These are phyloP conservation scores for Pachyrhizus erosus DNA, from an alignment of 306 rosid genomes.

Conservation along the genomic window DNA sequence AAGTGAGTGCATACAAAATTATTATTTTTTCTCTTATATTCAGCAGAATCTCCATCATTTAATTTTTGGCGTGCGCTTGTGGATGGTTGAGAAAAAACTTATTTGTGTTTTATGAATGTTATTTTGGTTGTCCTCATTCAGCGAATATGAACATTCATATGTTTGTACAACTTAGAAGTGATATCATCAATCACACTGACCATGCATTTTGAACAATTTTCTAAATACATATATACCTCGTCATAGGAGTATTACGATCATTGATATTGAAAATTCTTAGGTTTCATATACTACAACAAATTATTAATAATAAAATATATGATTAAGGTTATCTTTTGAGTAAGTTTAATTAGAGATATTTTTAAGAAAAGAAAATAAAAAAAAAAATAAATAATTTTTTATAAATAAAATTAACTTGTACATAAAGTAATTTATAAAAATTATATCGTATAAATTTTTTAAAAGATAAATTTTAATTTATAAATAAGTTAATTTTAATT, in stretches of 20 bases:
- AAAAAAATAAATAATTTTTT: no score
- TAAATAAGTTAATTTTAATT: no score
- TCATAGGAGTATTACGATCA: neutral
- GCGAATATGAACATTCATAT: neutral
- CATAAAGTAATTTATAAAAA: no score
- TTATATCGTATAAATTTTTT: no score
- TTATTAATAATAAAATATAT: neutral
- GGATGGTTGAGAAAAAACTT: neutral
- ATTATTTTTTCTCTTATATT: neutral
- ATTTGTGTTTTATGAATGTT: neutral
- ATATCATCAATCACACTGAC: slow-evolving; percentile 4
- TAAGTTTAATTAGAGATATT: no score
- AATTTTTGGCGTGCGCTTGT: neutral
- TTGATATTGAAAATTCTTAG: neutral
- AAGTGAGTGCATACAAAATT: no score
- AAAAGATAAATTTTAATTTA: no score
- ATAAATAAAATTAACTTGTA: no score
- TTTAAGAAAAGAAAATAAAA: no score
- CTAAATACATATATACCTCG: neutral
- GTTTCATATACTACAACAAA: neutral
- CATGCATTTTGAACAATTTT: neutral
- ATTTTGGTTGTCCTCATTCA: slow-evolving; percentile 1
- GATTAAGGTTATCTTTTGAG: no score
- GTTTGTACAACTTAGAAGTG: neutral
- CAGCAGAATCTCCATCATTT: neutral